Percentiles rank a stretch among this genome's conserved stretches.
Conservation (phyloP, 768 basidiomycete genomes). For the Lyophyllum atratum region DNA sequence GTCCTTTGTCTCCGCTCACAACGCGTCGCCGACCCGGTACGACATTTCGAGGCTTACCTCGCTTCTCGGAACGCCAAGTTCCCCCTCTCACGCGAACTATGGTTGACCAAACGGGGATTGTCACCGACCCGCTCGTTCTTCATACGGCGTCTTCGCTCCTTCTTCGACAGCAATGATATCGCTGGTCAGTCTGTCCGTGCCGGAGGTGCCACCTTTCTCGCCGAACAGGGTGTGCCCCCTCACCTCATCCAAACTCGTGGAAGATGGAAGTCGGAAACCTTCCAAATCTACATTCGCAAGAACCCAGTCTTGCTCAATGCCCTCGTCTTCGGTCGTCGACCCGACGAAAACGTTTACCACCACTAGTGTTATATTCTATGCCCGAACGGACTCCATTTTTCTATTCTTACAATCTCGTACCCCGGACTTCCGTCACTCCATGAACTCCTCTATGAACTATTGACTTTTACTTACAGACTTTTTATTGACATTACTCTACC, state of each 20-base stretch:
- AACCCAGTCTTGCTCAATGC: background rate
- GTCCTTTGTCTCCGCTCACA: conserved; percentile 5
- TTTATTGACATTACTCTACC: too few species aligned
- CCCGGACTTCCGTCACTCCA: too few species aligned
- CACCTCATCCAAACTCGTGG: conserved; percentile 28
- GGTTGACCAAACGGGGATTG: conserved; percentile 12
- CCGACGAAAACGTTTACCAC: background rate
- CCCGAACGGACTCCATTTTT: too few species aligned
- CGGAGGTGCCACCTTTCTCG: conserved; percentile 37
- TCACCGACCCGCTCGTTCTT: conserved; percentile 19
- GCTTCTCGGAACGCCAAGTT: background rate
- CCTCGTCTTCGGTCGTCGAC: background rate
- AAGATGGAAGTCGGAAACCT: background rate
- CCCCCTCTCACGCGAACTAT: conserved; percentile 9
- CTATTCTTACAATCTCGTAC: too few species aligned
- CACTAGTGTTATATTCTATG: too few species aligned
- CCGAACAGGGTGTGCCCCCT: conserved; percentile 24
- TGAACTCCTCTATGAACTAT: too few species aligned
- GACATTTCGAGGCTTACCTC: background rate
- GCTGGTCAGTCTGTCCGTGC: conserved; percentile 40
- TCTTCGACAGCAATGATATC: conserved; percentile 11
- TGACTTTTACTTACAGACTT: too few species aligned
- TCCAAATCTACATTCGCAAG: conserved; percentile 1
- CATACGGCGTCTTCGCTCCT: conserved; percentile 4
- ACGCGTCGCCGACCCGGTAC: background rate